Conservation (phyloP, 306 rosid genomes). For the Mimosa pudica region DNA sequence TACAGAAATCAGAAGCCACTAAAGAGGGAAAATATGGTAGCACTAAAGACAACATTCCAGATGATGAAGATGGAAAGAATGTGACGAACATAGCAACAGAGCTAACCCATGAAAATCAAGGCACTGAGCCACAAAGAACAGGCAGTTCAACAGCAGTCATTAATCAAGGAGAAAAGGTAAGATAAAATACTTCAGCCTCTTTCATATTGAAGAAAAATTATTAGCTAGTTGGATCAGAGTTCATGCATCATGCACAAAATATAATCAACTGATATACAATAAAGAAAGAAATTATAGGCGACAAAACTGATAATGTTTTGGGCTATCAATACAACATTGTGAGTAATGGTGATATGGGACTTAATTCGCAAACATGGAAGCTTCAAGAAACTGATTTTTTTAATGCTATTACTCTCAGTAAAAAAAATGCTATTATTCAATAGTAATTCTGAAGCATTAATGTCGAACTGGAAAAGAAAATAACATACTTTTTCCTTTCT, state of each 20-base stretch:
- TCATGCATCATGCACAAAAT: neutral
- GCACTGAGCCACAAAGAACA: neutral
- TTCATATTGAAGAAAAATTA: neutral
- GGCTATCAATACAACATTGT: neutral
- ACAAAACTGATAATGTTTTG: neutral
- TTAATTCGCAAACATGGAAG: neutral
- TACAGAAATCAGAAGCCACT: conserved; percentile 8
- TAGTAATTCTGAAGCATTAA: neutral
- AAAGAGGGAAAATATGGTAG: neutral
- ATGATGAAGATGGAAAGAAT: conserved; percentile 14
- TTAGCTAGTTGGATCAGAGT: neutral
- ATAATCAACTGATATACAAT: neutral
- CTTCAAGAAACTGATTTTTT: neutral
- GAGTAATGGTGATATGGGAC: neutral
- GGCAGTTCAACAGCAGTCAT: neutral
- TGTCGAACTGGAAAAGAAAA: too few relatives aligned
- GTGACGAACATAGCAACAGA: neutral
- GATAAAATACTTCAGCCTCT: neutral
- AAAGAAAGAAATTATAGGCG: neutral
- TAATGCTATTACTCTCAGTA: neutral
- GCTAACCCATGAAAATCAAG: neutral
- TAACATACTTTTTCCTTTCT: neutral
- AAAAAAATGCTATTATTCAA: too few relatives aligned
- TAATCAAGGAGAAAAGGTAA: conserved; percentile 8
- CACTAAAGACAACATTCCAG: conserved; percentile 1